These are phyloP conservation scores for Neopestalotiopsis rosae DNA, from an alignment of 2,329 filamentous ascomycete genomes.

Conservation along the genomic window DNA sequence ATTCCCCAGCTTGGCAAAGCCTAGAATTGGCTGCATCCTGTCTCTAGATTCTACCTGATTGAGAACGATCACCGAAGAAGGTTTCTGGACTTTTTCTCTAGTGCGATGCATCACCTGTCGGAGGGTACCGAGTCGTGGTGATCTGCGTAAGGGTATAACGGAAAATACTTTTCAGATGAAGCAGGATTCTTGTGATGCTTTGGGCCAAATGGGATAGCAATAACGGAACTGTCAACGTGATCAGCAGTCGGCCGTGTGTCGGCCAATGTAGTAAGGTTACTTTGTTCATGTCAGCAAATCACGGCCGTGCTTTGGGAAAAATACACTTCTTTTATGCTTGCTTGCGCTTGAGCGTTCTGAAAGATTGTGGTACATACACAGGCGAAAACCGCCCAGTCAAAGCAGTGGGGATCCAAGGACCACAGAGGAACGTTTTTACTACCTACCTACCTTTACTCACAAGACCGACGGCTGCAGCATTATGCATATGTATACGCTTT, in stretches of 20 bases:
- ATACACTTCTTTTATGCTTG: neutral
- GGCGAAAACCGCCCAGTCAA: neutral
- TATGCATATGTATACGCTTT: neutral
- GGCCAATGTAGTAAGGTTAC: neutral
- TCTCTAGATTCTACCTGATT: neutral
- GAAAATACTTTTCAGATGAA: neutral
- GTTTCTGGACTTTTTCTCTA: neutral
- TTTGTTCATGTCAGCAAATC: no score
- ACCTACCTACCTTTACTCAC: neutral
- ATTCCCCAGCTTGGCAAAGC: neutral
- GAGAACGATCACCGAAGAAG: constrained; percentile 4
- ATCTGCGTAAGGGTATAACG: neutral
- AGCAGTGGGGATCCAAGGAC: no score
- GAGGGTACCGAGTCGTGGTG: no score
- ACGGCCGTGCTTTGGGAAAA: no score
- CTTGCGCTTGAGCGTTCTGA: neutral
- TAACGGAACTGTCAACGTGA: neutral
- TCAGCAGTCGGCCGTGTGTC: neutral
- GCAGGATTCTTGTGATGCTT: neutral
- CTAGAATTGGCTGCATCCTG: neutral
- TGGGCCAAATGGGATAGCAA: neutral
- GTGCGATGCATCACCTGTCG: neutral
- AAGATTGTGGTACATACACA: neutral
- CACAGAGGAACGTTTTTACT: neutral
- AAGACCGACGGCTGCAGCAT: neutral